Evolutionary conservation across 2,329 filamentous ascomycete genomes (phyloP), one percentile per base, ranked within the genome.

Genomic region (Neofusicoccum sp.): DNA sequence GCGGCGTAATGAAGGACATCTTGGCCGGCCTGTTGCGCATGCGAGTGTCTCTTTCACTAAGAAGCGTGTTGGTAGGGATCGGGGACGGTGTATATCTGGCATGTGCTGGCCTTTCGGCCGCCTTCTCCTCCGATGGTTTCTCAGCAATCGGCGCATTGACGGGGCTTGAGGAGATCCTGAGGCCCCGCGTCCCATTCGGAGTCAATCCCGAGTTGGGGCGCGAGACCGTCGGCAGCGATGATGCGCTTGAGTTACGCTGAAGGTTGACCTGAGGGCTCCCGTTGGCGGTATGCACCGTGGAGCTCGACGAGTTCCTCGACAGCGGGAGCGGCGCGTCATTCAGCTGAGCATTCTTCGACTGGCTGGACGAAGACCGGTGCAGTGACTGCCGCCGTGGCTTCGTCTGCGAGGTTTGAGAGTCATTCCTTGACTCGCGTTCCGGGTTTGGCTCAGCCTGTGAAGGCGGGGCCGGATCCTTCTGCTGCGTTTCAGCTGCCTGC

Each of bases 401-500:
- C 41, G 65, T 68, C 26, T 47, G 40, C 14, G 59, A 47, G 9
- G 31, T 8, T 31, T 61, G 58, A 20, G 59, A 45, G 34, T 20
- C 65, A 47, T 58, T 68, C 7, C 54, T 63, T 2, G 72, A 73
- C 6, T 62, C 62, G 28, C 68, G 63, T 16, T 66, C 69, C 33
- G 72, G 71, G 45, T 56, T 41, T 43, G 51, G n/a, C 36, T 56
- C 51, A 31, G 38, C 12, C 20, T 60, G 33, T 28, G 38, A 30
- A 43, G 38, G 6, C n/a, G 58, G 16, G 30, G 44, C 38, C 43
- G 9, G 33, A 43, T 57, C 24, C 16, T 60, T 49, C 43, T 34
- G 36, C 44, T 33, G 34, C 47, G 36, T 60, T 3, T 79, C 85
- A 16, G 84, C 75, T 4, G 75, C 68, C 67, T 92, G 87, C 51